These are phyloP conservation scores for Naganishia liquefaciens DNA, from an alignment of 1,284 basidiomycete species.

Conservation along the genomic window DNA sequence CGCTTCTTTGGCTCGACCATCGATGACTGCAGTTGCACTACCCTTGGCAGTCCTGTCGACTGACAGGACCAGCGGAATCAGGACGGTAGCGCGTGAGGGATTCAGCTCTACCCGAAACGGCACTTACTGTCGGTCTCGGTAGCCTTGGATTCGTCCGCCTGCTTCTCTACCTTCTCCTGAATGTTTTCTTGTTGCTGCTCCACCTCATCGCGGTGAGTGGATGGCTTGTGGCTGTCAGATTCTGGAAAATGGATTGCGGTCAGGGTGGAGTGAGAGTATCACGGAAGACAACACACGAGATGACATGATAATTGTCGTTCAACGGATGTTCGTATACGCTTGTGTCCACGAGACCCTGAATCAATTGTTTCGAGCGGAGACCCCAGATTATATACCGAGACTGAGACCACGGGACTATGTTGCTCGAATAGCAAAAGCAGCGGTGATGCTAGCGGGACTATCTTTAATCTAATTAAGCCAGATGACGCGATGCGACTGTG, in stretches of 20 bases:
- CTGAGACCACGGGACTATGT: too few species aligned
- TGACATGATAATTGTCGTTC: neutral
- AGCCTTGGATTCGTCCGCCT: neutral
- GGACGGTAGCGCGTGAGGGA: neutral
- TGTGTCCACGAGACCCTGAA: too few species aligned
- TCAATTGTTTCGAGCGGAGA: too few species aligned
- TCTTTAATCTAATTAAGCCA: too few species aligned
- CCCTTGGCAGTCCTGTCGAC: constrained; percentile 5
- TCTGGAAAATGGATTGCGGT: neutral
- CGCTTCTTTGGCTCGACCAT: neutral
- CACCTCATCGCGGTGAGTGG: neutral
- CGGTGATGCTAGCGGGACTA: too few species aligned
- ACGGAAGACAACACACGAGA: neutral
- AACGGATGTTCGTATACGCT: neutral
- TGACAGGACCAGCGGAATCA: neutral
- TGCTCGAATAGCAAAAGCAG: too few species aligned
- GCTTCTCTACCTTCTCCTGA: constrained; percentile 1
- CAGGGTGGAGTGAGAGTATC: neutral
- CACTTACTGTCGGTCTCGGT: neutral
- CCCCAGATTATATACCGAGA: too few species aligned
- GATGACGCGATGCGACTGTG: too few species aligned
- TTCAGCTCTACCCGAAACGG: neutral
- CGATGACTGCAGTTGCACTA: neutral
- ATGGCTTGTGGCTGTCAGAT: neutral
- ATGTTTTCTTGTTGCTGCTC: neutral